These are phyloP conservation scores for Pseudogymnoascus sp. DNA, from an alignment of 2,329 filamentous ascomycete genomes.

Conservation along the genomic window DNA sequence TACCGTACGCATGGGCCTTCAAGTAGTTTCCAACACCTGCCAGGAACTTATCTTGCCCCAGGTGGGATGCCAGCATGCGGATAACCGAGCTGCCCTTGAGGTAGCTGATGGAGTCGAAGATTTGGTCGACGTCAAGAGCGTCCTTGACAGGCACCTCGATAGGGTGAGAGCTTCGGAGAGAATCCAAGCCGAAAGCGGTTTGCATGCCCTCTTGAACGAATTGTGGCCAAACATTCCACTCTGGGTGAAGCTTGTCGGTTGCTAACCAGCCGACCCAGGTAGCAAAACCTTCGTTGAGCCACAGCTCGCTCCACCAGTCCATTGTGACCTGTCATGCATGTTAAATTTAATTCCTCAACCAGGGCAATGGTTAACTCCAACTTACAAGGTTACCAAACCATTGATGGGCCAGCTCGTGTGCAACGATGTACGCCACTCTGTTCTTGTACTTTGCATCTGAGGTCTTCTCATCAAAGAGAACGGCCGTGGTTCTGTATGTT, in stretches of 20 bases:
- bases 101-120: constrained; percentile 95
- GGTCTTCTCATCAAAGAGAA: constrained; percentile 89
- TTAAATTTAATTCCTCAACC: neutral
- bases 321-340: constrained; percentile 48
- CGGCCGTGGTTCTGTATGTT: constrained; percentile 88
- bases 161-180: constrained; percentile 83
- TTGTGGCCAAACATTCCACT: constrained; percentile 97
- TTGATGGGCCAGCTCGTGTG: constrained; percentile 94
- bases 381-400: constrained; percentile 87
- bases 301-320: constrained; percentile 93
- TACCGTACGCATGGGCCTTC: constrained; percentile 76
- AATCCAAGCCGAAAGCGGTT: constrained; percentile 81
- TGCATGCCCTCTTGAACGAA: constrained; percentile 95
- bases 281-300: constrained; percentile 93
- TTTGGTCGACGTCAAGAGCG: constrained; percentile 92
- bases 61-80: constrained; percentile 86
- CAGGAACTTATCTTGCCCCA: constrained; percentile 81
- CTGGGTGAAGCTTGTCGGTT: constrained; percentile 82
- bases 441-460: constrained; percentile 90
- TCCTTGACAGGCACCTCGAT: constrained; percentile 94
- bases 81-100: constrained; percentile 94
- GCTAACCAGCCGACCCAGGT: constrained; percentile 97
- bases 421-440: constrained; percentile 89
- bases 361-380: neutral
- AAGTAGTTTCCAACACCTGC: constrained; percentile 86